Evolutionary conservation across 495 filamentous ascomycete genomes (phyloP).

Genomic region (Copromyces sp.): DNA sequence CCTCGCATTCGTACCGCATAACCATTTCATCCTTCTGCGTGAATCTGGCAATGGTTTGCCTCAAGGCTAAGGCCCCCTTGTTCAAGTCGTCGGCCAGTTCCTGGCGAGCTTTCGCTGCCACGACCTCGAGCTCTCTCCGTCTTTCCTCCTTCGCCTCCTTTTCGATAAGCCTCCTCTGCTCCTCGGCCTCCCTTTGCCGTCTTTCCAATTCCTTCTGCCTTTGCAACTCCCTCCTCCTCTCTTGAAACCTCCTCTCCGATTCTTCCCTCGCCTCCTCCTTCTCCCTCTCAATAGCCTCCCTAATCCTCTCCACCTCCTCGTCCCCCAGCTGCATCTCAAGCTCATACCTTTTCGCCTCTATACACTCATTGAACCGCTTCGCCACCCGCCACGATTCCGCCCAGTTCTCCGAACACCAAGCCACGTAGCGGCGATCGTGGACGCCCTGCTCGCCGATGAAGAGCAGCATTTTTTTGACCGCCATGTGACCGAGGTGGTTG

Average conservation of each 20-base stretch:
- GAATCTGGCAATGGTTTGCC: not conserved
- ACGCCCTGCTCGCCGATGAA: not conserved
- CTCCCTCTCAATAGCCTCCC: not conserved
- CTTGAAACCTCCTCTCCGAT: too few relatives aligned
- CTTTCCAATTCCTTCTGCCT: not conserved
- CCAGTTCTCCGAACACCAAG: not conserved
- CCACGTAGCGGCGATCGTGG: not conserved
- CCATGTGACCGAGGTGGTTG: not conserved
- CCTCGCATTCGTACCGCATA: not conserved
- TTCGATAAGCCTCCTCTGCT: not conserved
- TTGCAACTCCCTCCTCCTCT: not conserved
- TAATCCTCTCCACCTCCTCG: not conserved
- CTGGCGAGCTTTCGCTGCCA: not conserved
- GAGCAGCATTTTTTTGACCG: not conserved
- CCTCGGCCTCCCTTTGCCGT: not conserved
- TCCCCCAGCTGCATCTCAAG: not conserved
- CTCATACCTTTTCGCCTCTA: not conserved
- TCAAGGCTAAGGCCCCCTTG: not conserved
- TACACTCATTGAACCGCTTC: not conserved
- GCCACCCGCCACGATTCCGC: not conserved
- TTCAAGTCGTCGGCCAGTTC: not conserved
- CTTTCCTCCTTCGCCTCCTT: not conserved
- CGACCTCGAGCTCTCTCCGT: not conserved
- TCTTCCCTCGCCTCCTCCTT: not conserved
- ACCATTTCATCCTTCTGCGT: not conserved